Percentiles rank a stretch among this genome's conserved stretches.
Conservation (phyloP, 2,329 filamentous ascomycete species). For the Rasamsonia emersonii region DNA sequence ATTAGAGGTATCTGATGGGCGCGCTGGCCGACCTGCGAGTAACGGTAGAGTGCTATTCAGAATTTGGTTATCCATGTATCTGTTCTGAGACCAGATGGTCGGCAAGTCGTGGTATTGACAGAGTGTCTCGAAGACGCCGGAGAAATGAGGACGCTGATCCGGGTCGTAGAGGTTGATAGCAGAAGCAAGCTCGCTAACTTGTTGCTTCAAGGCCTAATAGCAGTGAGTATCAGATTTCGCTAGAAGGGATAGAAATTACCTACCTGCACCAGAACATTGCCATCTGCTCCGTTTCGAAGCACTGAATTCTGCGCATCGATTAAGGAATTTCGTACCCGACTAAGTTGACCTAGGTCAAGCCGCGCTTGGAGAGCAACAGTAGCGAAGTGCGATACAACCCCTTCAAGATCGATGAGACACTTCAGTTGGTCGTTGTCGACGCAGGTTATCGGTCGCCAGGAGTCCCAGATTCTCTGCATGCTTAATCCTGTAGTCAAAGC, state of each 20-base stretch:
- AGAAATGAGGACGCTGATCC: constrained; percentile 34
- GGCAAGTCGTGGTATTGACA: constrained; percentile 38
- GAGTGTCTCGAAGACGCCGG: constrained; percentile 37
- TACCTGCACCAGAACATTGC: constrained; percentile 25
- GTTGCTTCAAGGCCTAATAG: constrained; percentile 26
- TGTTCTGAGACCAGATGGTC: constrained; percentile 9
- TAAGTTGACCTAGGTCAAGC: constrained; percentile 27
- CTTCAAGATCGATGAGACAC: constrained; percentile 28
- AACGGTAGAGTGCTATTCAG: constrained; percentile 25
- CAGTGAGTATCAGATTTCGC: constrained; percentile 10
- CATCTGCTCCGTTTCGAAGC: constrained; percentile 27
- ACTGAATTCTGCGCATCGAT: constrained; percentile 30
- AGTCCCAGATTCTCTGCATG: constrained; percentile 72
- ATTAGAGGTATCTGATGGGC: constrained; percentile 24
- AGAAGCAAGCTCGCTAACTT: constrained; percentile 26
- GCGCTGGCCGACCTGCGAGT: constrained; percentile 30
- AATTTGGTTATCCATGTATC: constrained; percentile 9
- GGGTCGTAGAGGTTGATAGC: constrained; percentile 22
- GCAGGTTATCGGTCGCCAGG: constrained; percentile 55
- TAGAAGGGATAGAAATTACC: constrained; percentile 5
- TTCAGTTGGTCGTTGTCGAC: constrained; percentile 23
- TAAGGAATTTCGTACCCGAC: constrained; percentile 28
- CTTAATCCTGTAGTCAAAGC: constrained; percentile 65
- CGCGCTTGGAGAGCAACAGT: constrained; percentile 27
- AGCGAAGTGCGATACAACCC: constrained; percentile 28